Evolutionary conservation across 176 grass and related monocot species (phyloP), one percentile per base, ranked within the genome.

Genomic region (Pontederia crassipes): DNA sequence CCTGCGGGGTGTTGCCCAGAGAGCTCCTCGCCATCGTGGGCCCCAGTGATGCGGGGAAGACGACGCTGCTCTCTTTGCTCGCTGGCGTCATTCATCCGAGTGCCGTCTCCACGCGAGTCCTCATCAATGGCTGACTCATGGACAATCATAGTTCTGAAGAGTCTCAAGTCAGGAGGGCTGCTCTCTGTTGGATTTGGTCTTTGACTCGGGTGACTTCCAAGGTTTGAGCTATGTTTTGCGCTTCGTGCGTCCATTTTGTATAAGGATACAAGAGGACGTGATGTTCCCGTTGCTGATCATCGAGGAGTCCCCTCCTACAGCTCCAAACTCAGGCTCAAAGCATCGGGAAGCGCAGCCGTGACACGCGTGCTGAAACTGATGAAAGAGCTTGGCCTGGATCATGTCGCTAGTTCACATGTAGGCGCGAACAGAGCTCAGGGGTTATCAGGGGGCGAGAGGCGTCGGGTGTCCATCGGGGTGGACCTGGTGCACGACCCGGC

Each of bases 401-500:
- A 89, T 54, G 85, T 89, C 8, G 76, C 82, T 0, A n/a, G 27
- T 4, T 89, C 89, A 9, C 58, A 78, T 61, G 77, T 89, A 0
- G 67, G 48, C 27, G 29, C 57, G 4, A 6, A 12, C 8, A 40
- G 46, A 27, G 56, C n/a, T 13, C 18, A 20, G 1, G 68, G 68
- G 46, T 81, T 95, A 49, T 89, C 89, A 4, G 89, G 85, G 5
- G 82, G 89, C 60, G 82, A 95, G 82, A 78, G 79, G 52, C 26
- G 82, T n/a, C 29, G 85, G 12, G 89, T 95, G 28, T 95, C 89
- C 48, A 89, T 95, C 67, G 82, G 85, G 11, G 51, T 86, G 3
- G 82, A 95, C 85, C 77, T 95, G 66, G 82, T 95, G 49, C 89
- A 89, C 69, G 85, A 86, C 66, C 85, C 85, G n/a, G 76, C 74